phyloP scores from a whole-genome alignment of 2,329 filamentous ascomycete genomes.

The Pseudogymnoascus sp. region DNA sequence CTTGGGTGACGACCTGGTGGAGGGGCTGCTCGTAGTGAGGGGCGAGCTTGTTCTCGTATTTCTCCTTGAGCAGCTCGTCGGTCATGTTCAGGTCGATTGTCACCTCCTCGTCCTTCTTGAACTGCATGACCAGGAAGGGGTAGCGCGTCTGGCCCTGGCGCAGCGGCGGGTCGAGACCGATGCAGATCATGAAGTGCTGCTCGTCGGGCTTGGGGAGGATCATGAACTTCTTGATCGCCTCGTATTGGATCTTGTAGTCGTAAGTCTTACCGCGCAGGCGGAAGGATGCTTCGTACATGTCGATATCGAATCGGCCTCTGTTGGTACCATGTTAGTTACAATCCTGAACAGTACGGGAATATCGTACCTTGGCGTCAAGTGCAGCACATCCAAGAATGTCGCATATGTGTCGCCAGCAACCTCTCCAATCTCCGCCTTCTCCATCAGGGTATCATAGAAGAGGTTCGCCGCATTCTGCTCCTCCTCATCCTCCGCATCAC shows the following conservation, averaged over 20 bases:
- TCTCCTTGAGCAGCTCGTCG: slow-evolving; percentile 72
- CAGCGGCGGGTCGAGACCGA: slow-evolving; percentile 88
- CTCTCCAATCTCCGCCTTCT: slow-evolving; percentile 98
- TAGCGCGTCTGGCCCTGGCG: slow-evolving; percentile 96
- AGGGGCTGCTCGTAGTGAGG: slow-evolving; percentile 89
- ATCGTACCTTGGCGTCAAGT: slow-evolving; percentile 80
- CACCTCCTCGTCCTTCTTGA: slow-evolving; percentile 96
- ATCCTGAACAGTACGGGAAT: slow-evolving; percentile 6
- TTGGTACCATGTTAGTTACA: slow-evolving; percentile 20
- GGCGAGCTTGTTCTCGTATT: slow-evolving; percentile 85
- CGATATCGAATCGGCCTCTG: slow-evolving; percentile 98
- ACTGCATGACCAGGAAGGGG: slow-evolving; percentile 97
- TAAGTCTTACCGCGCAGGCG: slow-evolving; percentile 96
- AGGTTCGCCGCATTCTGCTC: slow-evolving; percentile 92
- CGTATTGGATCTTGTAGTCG: slow-evolving; percentile 99
- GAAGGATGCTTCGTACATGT: slow-evolving; percentile 98
- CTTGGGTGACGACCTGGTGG: slow-evolving; percentile 86
- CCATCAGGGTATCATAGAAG: slow-evolving; percentile 97
- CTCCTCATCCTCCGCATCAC: slow-evolving; percentile 51
- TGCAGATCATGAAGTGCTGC: slow-evolving; percentile 85
- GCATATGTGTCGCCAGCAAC: slow-evolving; percentile 98
- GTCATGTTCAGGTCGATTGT: slow-evolving; percentile 95
- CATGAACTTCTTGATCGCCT: slow-evolving; percentile 98
- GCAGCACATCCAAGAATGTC: slow-evolving; percentile 91
- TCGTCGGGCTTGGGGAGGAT: slow-evolving; percentile 98